These are phyloP conservation scores for Lasiosphaeriaceae sp. DNA, from an alignment of 495 filamentous ascomycete species.

Conservation along the genomic window DNA sequence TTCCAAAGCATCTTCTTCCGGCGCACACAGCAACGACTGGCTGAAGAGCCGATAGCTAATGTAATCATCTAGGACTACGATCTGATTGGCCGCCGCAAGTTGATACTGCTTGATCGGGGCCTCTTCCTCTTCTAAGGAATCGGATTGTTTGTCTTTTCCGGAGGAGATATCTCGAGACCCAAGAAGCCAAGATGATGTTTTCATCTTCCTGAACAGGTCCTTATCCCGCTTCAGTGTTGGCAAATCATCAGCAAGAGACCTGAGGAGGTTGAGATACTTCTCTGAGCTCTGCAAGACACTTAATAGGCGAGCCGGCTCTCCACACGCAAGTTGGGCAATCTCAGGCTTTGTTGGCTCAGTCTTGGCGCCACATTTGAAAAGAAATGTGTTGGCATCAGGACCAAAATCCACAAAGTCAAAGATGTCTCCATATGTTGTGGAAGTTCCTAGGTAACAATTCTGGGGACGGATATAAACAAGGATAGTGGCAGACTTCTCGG, in stretches of 20 bases:
- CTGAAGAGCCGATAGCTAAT: slow-evolving; percentile 82
- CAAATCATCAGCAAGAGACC: slow-evolving; percentile 68
- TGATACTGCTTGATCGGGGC: slow-evolving; percentile 71
- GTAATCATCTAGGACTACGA: slow-evolving; percentile 83
- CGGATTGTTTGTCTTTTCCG: slow-evolving; percentile 39
- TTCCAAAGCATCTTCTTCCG: slow-evolving; percentile 83
- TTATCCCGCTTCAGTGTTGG: slow-evolving; percentile 70
- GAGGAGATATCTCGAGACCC: slow-evolving; percentile 70
- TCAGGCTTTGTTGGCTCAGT: slow-evolving; percentile 82
- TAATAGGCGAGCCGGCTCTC: slow-evolving; percentile 74
- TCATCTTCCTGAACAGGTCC: slow-evolving; percentile 70
- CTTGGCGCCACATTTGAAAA: slow-evolving; percentile 83
- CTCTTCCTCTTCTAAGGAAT: slow-evolving; percentile 62
- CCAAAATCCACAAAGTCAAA: slow-evolving; percentile 98
- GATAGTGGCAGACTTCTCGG: slow-evolving; percentile 18
- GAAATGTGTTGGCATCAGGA: slow-evolving; percentile 77
- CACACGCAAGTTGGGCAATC: slow-evolving; percentile 71
- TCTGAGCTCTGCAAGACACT: slow-evolving; percentile 73
- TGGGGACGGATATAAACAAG: slow-evolving; percentile 54
- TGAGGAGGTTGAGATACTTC: slow-evolving; percentile 78
- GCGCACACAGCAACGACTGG: slow-evolving; percentile 72
- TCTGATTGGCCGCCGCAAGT: slow-evolving; percentile 62
- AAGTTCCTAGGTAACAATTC: slow-evolving; percentile 71
- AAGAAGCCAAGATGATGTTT: slow-evolving; percentile 68
- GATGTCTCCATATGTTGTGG: slow-evolving; percentile 74